These are phyloP conservation scores for Achaetomium macrosporum DNA, from an alignment of 2,329 filamentous ascomycete species.

Conservation along the genomic window DNA sequence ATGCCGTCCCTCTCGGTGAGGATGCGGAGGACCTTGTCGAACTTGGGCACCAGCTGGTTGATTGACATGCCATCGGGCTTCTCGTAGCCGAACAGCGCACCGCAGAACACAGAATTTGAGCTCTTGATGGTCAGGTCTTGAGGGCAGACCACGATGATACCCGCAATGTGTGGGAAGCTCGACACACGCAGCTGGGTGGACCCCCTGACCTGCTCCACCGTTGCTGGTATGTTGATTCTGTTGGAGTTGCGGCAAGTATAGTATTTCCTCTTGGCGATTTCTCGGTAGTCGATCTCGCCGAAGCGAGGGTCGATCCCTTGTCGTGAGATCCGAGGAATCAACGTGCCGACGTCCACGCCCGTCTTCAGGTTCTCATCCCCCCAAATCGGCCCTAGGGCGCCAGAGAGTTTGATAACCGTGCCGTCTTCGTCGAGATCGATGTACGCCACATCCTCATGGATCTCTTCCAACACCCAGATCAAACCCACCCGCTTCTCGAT, in stretches of 20 bases:
- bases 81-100: conserved; percentile 83
- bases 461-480: conserved; percentile 98
- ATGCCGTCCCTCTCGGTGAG: conserved; percentile 84
- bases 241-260: conserved; percentile 79
- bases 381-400: conserved; percentile 84
- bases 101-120: conserved; percentile 91
- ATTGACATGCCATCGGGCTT: conserved; percentile 76
- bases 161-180: conserved; percentile 94
- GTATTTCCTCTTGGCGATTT: conserved; percentile 65
- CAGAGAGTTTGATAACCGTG: conserved; percentile 61
- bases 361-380: conserved; percentile 60
- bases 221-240: conserved; percentile 76
- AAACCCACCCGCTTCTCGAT: conserved; percentile 92
- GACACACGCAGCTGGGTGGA: conserved; percentile 74
- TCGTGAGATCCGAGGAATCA: conserved; percentile 78
- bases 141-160: conserved; percentile 88
- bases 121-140: conserved; percentile 74
- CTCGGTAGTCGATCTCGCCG: conserved; percentile 71
- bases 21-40: conserved; percentile 75
- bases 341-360: conserved; percentile 67
- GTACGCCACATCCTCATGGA: conserved; percentile 84
- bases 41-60: conserved; percentile 75
- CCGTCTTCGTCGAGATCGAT: conserved; percentile 74
- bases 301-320: conserved; percentile 64
- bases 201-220: conserved; percentile 66